phyloP scores from a whole-genome alignment of 208 protist genomes.

The Trypanosoma caninum region DNA sequence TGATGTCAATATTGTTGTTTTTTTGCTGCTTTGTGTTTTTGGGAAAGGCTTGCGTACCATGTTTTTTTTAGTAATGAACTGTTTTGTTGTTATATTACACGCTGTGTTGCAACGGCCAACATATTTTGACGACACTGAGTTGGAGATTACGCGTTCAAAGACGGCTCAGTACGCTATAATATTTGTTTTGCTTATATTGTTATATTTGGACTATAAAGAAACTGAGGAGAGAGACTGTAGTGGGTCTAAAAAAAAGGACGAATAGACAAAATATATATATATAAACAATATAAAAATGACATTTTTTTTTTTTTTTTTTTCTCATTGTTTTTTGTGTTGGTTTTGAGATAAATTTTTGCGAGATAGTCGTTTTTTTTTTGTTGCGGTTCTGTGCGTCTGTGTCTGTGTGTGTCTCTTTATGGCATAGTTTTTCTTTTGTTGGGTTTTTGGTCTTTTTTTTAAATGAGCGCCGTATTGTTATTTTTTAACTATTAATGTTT shows the following conservation, averaged over 20 bases:
- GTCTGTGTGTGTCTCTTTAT: no score
- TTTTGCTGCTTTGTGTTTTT: conserved; percentile 40
- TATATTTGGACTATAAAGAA: conserved; percentile 63
- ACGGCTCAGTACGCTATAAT: conserved; percentile 57
- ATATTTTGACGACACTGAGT: conserved; percentile 84
- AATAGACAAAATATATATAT: no score
- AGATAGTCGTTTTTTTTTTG: conserved; percentile 5
- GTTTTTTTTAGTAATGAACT: conserved; percentile 45
- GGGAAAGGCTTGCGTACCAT: conserved; percentile 45
- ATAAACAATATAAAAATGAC: no score
- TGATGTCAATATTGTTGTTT: conserved; percentile 31
- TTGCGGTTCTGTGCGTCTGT: no score
- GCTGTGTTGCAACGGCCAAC: conserved; percentile 60
- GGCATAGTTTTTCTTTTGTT: conserved; percentile 20
- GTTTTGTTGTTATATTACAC: conserved; percentile 61
- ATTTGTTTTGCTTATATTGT: conserved; percentile 40
- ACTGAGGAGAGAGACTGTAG: neutral
- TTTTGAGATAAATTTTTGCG: conserved; percentile 4
- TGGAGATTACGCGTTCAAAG: conserved; percentile 83
- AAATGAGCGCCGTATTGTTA: no score
- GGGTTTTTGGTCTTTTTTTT: no score
- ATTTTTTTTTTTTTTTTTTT: neutral
- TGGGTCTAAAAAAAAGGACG: no score
- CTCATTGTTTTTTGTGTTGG: conserved; percentile 4
- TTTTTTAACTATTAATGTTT: no score